Percentiles rank a stretch among this genome's conserved stretches.
phyloP scores from a whole-genome alignment of 139 green algal genomes.

The Edaphochlamys debaryana region DNA sequence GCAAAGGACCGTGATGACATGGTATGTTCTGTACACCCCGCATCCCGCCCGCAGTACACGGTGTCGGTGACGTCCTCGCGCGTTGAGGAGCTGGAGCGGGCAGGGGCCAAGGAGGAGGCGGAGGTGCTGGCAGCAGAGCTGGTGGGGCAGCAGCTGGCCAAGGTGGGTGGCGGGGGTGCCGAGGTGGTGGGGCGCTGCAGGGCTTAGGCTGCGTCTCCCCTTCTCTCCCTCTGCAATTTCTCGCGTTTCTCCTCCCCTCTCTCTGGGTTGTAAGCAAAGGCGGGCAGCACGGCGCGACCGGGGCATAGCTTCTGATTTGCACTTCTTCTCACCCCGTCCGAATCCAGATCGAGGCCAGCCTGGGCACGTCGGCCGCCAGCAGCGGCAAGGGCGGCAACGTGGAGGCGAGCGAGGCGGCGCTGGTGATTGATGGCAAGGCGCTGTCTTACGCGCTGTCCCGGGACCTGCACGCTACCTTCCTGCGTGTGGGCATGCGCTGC shows the following conservation, averaged over 20 bases:
- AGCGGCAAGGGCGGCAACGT: neutral
- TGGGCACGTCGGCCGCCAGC: too few species aligned
- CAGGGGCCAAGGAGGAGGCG: neutral
- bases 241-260: too few species aligned
- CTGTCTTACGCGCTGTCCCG: constrained; percentile 75
- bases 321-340: too few species aligned
- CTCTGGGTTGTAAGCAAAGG: too few species aligned
- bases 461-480: constrained; percentile 46
- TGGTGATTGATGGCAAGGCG: constrained; percentile 86
- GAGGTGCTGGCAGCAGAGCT: constrained; percentile 14
- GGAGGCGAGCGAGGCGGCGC: neutral
- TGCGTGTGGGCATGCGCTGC: constrained; percentile 63
- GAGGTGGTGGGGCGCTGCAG: neutral
- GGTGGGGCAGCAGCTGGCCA: neutral
- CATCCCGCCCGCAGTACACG: neutral
- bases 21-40: too few species aligned
- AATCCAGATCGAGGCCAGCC: too few species aligned
- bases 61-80: neutral
- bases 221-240: too few species aligned
- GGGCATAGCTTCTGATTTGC: too few species aligned
- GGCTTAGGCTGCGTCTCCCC: too few species aligned
- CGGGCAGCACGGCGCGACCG: too few species aligned
- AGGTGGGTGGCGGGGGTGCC: neutral
- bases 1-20: too few species aligned
- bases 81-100: neutral